A percentile compares a stretch with the other conserved stretches of the same genome.
phyloP scores from a whole-genome alignment of 768 basidiomycete species.

The Termitomyces sp. region DNA sequence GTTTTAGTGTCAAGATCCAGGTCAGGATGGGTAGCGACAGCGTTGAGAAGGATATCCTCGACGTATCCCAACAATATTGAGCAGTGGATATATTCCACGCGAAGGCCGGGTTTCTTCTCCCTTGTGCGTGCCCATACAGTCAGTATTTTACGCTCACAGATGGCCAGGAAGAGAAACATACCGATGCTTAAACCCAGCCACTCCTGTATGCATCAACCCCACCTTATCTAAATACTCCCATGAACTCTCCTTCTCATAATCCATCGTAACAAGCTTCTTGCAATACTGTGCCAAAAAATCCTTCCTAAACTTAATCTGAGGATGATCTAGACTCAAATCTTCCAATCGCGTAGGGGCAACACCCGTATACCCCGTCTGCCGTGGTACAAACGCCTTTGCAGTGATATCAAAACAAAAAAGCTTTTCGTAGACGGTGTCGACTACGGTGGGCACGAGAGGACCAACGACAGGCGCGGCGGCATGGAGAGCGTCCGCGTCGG shows the following conservation, averaged over 20 bases:
- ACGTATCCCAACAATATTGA: conserved; percentile 42
- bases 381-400: conserved; percentile 32
- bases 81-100: conserved; percentile 37
- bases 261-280: conserved; percentile 38
- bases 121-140: conserved; percentile 6
- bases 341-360: conserved; percentile 33
- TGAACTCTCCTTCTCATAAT: conserved; percentile 37
- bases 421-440: conserved; percentile 45
- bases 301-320: conserved; percentile 47
- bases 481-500: conserved; percentile 39
- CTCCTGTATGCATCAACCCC: conserved; percentile 48
- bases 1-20: conserved; percentile 35
- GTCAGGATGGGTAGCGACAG: conserved; percentile 38
- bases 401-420: conserved; percentile 45
- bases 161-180: conserved; percentile 16
- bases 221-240: conserved; percentile 49
- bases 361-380: conserved; percentile 39
- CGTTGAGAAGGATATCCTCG: conserved; percentile 40
- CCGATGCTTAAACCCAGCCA: conserved; percentile 41
- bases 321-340: conserved; percentile 38
- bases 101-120: conserved; percentile 28
- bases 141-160: not conserved
- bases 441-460: conserved; percentile 39
- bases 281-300: conserved; percentile 33
- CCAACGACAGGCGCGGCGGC: conserved; percentile 38